These are phyloP conservation scores for Acacia crassicarpa DNA, from an alignment of 306 rosid genomes.

Conservation along the genomic window DNA sequence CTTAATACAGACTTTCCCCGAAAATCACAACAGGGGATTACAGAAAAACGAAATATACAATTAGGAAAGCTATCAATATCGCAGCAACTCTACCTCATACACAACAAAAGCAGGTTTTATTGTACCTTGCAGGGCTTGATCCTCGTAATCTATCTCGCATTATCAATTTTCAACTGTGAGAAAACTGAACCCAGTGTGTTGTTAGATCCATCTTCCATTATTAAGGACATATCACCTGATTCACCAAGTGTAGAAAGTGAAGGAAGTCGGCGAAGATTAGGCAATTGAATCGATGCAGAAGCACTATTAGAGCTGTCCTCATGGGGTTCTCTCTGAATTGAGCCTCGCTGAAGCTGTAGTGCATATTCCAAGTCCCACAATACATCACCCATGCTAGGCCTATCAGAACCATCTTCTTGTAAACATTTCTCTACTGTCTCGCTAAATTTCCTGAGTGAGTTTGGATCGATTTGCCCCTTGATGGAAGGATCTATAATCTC, in stretches of 20 bases:
- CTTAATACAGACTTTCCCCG: background rate
- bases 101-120: background rate
- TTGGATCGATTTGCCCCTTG: slow-evolving; percentile 40
- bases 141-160: slow-evolving; percentile 24
- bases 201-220: background rate
- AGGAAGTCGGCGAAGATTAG: slow-evolving; percentile 25
- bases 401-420: slow-evolving; percentile 37
- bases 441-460: slow-evolving; percentile 51
- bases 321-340: slow-evolving; percentile 37
- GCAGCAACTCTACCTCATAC: background rate
- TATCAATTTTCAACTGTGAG: slow-evolving; percentile 36
- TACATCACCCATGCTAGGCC: slow-evolving; percentile 59
- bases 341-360: slow-evolving; percentile 51
- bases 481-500: slow-evolving; percentile 46
- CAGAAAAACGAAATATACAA: background rate
- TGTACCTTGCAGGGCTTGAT: background rate
- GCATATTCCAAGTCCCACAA: slow-evolving; percentile 62
- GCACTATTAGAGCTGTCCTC: slow-evolving; percentile 43
- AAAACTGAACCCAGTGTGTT: slow-evolving; percentile 27
- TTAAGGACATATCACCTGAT: background rate
- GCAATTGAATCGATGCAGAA: slow-evolving; percentile 28
- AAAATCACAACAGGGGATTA: background rate
- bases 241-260: slow-evolving; percentile 26
- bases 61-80: background rate
- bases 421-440: slow-evolving; percentile 48